These are phyloP conservation scores for Tricholomella constricta DNA, from an alignment of 768 basidiomycete species.

Conservation along the genomic window DNA sequence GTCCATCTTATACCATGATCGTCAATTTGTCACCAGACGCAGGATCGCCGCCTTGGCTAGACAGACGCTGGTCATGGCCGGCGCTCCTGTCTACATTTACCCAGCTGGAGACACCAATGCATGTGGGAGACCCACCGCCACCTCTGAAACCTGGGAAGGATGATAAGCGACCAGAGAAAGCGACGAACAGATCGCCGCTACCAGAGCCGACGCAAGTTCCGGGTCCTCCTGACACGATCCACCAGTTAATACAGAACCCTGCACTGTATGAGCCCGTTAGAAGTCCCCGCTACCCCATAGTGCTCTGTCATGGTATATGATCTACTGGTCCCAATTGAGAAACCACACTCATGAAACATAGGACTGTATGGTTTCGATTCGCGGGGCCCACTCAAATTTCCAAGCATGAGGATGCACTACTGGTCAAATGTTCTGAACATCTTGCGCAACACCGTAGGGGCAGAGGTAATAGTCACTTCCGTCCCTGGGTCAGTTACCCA, in stretches of 20 bases:
- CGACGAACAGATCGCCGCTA: slow-evolving; percentile 15
- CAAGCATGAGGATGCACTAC: slow-evolving; percentile 86
- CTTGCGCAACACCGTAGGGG: slow-evolving; percentile 78
- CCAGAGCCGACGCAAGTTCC: slow-evolving; percentile 23
- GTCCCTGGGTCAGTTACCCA: slow-evolving; percentile 78
- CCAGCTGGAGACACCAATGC: slow-evolving; percentile 16
- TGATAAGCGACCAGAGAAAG: slow-evolving; percentile 3
- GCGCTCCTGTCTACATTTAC: slow-evolving; percentile 23
- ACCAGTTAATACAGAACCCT: slow-evolving; percentile 74
- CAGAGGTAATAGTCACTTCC: slow-evolving; percentile 93
- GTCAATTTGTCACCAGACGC: not conserved
- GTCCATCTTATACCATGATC: not conserved
- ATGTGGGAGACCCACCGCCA: slow-evolving; percentile 20
- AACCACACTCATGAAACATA: slow-evolving; percentile 27
- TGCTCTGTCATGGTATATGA: slow-evolving; percentile 88
- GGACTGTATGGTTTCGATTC: slow-evolving; percentile 96
- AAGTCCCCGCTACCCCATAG: slow-evolving; percentile 85
- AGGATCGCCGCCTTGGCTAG: slow-evolving; percentile 21
- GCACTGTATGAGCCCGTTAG: slow-evolving; percentile 76
- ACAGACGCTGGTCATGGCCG: slow-evolving; percentile 29
- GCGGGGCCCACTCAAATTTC: slow-evolving; percentile 79
- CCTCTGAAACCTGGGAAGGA: slow-evolving; percentile 15
- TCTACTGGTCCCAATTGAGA: not conserved
- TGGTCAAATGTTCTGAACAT: slow-evolving; percentile 89
- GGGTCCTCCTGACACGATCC: slow-evolving; percentile 51